These are phyloP conservation scores for Pleomassaria siparia DNA, from an alignment of 2,329 filamentous ascomycete genomes.

Conservation along the genomic window DNA sequence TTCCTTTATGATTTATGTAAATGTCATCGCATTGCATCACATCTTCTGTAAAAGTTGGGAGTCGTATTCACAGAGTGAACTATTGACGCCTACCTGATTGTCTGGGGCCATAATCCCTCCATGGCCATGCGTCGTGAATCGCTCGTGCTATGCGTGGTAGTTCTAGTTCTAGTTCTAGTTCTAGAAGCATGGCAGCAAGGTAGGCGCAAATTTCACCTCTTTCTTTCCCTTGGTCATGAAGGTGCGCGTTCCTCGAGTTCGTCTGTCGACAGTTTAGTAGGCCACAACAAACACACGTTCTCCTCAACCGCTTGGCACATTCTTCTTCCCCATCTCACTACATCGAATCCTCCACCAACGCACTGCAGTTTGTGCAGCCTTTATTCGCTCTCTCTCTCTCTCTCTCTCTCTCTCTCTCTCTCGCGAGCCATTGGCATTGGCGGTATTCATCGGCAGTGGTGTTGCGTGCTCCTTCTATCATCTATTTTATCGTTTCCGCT, in stretches of 20 bases:
- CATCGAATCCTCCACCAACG: conserved; percentile 9
- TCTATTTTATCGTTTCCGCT: conserved; percentile 28
- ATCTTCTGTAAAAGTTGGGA: neutral
- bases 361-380: too few species aligned
- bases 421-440: conserved; percentile 3
- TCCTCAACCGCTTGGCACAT: conserved; percentile 17
- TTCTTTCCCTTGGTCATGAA: neutral
- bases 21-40: neutral
- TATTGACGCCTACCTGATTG: neutral
- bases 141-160: too few species aligned
- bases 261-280: conserved; percentile 10
- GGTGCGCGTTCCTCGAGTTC: conserved; percentile 9
- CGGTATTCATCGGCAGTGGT: conserved; percentile 10
- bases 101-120: too few species aligned
- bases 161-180: too few species aligned
- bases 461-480: conserved; percentile 21
- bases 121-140: too few species aligned
- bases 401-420: conserved; percentile 9
- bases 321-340: conserved; percentile 4
- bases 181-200: conserved; percentile 1
- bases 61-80: neutral
- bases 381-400: too few species aligned
- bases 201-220: neutral
- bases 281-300: conserved; percentile 11
- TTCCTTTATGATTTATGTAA: neutral